Conservation (phyloP, 345 rosid species). For the Populus pruinosa region DNA sequence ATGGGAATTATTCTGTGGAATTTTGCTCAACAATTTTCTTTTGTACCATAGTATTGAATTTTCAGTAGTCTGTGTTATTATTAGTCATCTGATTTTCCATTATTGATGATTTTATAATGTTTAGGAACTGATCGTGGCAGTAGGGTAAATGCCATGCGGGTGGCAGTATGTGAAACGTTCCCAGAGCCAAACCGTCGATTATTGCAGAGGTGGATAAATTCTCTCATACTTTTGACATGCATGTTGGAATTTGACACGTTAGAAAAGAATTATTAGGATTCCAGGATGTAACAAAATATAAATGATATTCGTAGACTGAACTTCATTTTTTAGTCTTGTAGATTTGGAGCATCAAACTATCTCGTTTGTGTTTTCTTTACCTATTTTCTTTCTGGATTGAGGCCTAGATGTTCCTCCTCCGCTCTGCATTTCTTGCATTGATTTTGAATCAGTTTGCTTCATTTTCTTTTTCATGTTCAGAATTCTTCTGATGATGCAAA, state of each 20-base stretch:
- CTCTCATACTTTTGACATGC: not conserved
- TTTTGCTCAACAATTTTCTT: not conserved
- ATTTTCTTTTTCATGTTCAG: conserved; percentile 43
- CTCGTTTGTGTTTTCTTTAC: not conserved
- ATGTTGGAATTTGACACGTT: not conserved
- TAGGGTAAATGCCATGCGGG: conserved; percentile 77
- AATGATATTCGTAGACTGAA: not conserved
- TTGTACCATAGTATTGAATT: conserved; percentile 1
- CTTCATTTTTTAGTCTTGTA: not conserved
- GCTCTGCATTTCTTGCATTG: not conserved
- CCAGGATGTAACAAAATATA: not conserved
- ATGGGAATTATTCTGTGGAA: not conserved
- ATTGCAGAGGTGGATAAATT: conserved; percentile 67
- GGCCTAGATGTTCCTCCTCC: not conserved
- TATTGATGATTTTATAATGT: conserved; percentile 11
- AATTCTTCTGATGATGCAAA: conserved; percentile 91
- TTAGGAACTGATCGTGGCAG: conserved; percentile 66
- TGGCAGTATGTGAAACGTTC: conserved; percentile 87
- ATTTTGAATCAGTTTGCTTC: not conserved
- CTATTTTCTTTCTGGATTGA: not conserved
- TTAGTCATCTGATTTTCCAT: conserved; percentile 6
- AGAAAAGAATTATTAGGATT: not conserved
- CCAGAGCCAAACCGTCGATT: conserved; percentile 98
- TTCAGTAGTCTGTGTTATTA: conserved; percentile 1
- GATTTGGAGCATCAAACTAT: not conserved